Conservation (phyloP, 805 yeast species). For the Pichia manshurica region DNA sequence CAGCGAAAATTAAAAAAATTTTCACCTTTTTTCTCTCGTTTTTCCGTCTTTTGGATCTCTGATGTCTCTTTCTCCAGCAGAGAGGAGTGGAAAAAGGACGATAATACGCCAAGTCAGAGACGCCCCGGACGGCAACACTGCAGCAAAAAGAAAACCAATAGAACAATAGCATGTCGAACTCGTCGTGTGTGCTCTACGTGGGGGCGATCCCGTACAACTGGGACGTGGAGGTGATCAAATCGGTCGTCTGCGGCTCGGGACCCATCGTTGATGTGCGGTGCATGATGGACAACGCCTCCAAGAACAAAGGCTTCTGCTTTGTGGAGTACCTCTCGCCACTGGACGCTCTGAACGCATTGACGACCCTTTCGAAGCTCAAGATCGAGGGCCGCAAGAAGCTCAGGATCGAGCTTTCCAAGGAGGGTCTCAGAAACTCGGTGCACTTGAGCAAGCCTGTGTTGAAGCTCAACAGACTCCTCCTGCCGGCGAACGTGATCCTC, state of each 20-base stretch:
- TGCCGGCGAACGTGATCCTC: constrained; percentile 54
- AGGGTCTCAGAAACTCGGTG: constrained; percentile 41
- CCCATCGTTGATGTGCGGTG: constrained; percentile 61
- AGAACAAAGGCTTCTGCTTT: constrained; percentile 63
- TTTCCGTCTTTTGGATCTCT: no score
- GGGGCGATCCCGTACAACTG: constrained; percentile 69
- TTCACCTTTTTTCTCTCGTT: not conserved
- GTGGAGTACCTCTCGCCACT: constrained; percentile 49
- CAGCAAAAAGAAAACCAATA: not conserved
- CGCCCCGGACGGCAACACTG: no score
- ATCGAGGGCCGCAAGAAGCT: constrained; percentile 43
- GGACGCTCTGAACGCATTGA: constrained; percentile 48
- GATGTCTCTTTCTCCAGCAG: no score
- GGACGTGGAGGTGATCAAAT: constrained; percentile 57
- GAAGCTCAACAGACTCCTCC: constrained; percentile 37
- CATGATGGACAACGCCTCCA: constrained; percentile 52
- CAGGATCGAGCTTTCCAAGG: constrained; percentile 57
- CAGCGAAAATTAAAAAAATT: not conserved
- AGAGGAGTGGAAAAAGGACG: not conserved
- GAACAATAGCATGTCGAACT: constrained; percentile 6
- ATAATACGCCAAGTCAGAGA: not conserved
- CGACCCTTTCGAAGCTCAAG: constrained; percentile 38
- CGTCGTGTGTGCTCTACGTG: constrained; percentile 44
- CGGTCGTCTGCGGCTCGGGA: constrained; percentile 69
- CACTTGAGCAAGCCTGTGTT: constrained; percentile 35